Base-by-base conservation (phyloP, 257 asterid species). In the Knoxia roxburghii region DNA sequence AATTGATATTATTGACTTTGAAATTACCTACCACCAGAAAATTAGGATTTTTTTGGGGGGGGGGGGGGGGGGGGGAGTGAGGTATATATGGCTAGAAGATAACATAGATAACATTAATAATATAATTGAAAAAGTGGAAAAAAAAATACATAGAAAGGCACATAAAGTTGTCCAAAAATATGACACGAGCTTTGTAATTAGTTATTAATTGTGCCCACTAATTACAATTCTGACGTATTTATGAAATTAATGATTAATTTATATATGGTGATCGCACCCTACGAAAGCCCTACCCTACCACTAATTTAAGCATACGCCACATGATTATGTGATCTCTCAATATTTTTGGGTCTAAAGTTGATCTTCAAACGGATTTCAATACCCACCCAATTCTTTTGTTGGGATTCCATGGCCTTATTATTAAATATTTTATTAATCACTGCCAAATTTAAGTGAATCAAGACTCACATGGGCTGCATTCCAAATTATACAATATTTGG, bases 41-140 rank as follows among this genome's bases (percentile, higher is more conserved):
- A n/a, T n/a, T n/a, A n/a, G n/a, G n/a, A n/a, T n/a, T n/a, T n/a
- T n/a, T n/a, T n/a, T n/a, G n/a, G n/a, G n/a, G n/a, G n/a, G n/a
- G n/a, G n/a, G n/a, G n/a, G n/a, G n/a, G n/a, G n/a, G n/a, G n/a
- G n/a, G n/a, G n/a, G n/a, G n/a, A n/a, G n/a, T n/a, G n/a, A n/a
- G n/a, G n/a, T n/a, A n/a, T n/a, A n/a, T n/a, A n/a, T n/a, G n/a
- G n/a, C n/a, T n/a, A 26, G 5, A 12, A 50, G 4, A 50, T 71
- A 58, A 61, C 30, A 29, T 77, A 80, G 96, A 83, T 89, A 81
- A 80, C 73, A 50, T 81, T 79, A 14, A 72, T 73, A 69, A 82
- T 70, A 30, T 8, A 41, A 59, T 35, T 59, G 5, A 17, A 14
- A 30, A 65, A 27, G 35, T 39, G 32, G 64, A n/a, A n/a, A 27